Evolutionary conservation across 257 asterid species (phyloP).

Genomic region (Ballota nigra): DNA sequence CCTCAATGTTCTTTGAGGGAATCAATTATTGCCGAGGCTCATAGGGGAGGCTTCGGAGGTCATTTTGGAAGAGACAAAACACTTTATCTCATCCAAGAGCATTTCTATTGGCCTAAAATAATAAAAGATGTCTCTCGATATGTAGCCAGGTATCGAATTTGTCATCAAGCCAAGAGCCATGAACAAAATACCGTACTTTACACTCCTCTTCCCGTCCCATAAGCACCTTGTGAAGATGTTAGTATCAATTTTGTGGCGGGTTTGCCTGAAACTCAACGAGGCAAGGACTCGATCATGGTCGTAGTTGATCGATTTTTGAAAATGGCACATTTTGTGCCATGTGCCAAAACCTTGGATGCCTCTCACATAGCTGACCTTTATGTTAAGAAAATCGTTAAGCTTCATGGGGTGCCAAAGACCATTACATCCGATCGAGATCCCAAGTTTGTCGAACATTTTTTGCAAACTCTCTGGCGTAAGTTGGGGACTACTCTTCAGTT

Average conservation of each 20-base stretch:
- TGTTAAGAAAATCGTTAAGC: background rate
- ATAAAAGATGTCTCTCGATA: too few relatives aligned
- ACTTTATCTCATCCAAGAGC: background rate
- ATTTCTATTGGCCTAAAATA: too few relatives aligned
- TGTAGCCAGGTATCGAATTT: background rate
- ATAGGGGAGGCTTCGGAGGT: background rate
- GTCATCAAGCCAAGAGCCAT: background rate
- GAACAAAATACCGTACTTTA: background rate
- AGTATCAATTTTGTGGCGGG: background rate
- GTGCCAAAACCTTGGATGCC: background rate
- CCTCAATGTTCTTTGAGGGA: background rate
- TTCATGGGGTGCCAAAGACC: too few relatives aligned
- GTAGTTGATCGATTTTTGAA: background rate
- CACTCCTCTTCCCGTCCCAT: background rate
- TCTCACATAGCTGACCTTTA: background rate
- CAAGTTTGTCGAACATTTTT: too few relatives aligned
- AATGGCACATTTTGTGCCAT: conserved; percentile 2
- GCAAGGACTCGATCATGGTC: background rate
- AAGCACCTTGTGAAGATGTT: background rate
- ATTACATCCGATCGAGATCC: too few relatives aligned
- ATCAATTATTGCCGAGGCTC: background rate
- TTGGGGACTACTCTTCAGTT: too few relatives aligned
- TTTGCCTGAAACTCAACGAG: background rate
- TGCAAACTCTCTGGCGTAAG: too few relatives aligned
- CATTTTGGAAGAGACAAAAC: background rate